Evolutionary conservation across 371 early-diverging fungal genomes (phyloP).

Genomic region (Apophysomyces sp.): DNA sequence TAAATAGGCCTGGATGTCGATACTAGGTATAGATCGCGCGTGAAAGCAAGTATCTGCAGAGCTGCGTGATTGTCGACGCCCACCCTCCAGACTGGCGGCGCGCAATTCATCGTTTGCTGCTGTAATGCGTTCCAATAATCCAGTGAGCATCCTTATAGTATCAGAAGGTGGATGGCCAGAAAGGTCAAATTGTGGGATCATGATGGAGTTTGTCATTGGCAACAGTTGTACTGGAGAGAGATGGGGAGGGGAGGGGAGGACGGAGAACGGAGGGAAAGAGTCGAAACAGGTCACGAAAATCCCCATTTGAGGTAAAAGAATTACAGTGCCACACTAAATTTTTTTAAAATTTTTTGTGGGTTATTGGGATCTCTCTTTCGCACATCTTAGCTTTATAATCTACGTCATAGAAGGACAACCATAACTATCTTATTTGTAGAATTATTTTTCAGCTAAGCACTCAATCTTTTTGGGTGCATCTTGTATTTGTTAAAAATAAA

Average conservation of each 20-base stretch:
- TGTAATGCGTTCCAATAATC: conserved; percentile 40
- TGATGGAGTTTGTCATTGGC: conserved; percentile 12
- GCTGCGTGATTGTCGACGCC: background rate
- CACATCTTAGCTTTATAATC: too few relatives aligned
- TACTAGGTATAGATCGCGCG: conserved; percentile 68
- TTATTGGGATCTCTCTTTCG: too few relatives aligned
- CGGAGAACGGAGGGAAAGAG: conserved; percentile 3
- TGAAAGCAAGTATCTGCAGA: conserved; percentile 49
- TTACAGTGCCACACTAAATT: too few relatives aligned
- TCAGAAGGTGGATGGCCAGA: conserved; percentile 38
- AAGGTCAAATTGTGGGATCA: conserved; percentile 32
- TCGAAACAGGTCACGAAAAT: too few relatives aligned
- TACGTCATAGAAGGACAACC: too few relatives aligned
- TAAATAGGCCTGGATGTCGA: conserved; percentile 66
- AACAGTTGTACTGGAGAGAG: background rate
- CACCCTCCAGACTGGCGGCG: background rate
- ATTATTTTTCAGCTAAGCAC: too few relatives aligned
- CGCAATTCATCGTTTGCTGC: conserved; percentile 41
- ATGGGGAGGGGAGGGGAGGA: background rate
- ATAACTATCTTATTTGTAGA: too few relatives aligned
- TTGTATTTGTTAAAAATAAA: too few relatives aligned
- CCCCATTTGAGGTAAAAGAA: too few relatives aligned
- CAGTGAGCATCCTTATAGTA: conserved; percentile 44
- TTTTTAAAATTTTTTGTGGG: too few relatives aligned
- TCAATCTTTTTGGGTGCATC: too few relatives aligned